Conservation (phyloP, 495 filamentous ascomycete genomes). For the Penicillium steckii region DNA sequence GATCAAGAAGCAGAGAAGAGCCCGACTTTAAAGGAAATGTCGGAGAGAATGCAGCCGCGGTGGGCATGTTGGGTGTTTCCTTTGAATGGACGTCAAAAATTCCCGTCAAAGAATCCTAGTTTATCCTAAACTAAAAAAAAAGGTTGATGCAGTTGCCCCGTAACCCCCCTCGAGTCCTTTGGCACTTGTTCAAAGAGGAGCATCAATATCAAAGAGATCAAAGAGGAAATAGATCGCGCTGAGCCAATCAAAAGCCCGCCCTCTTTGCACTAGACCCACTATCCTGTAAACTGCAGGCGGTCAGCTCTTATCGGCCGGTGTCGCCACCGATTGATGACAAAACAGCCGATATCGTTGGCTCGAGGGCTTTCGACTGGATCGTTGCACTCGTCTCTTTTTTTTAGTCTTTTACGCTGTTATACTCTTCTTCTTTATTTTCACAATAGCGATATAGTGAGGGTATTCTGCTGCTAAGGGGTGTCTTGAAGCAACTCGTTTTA, state of each 20-base stretch:
- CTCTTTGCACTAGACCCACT: background rate
- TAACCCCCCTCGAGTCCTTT: background rate
- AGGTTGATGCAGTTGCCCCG: too few relatives aligned
- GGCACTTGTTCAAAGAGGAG: background rate
- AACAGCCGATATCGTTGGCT: conserved; percentile 24
- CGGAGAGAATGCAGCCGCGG: background rate
- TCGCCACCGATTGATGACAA: conserved; percentile 43
- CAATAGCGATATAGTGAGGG: too few relatives aligned
- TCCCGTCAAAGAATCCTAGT: background rate
- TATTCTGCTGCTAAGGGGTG: too few relatives aligned
- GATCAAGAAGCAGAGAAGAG: background rate
- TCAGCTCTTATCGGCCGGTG: conserved; percentile 38
- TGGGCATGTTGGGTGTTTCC: background rate
- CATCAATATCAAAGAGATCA: background rate
- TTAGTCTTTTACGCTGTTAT: background rate
- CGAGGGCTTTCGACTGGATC: conserved; percentile 4
- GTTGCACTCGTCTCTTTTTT: conserved; percentile 6
- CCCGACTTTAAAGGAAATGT: background rate
- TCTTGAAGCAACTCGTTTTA: background rate
- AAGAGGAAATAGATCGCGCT: background rate
- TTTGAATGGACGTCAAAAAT: too few relatives aligned
- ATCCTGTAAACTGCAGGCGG: too few relatives aligned
- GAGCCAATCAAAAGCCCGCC: conserved; percentile 11
- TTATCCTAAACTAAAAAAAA: too few relatives aligned
- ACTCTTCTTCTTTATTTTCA: background rate